Conservation (phyloP, 331 rosid genomes). For the Phaseolus coccineus region DNA sequence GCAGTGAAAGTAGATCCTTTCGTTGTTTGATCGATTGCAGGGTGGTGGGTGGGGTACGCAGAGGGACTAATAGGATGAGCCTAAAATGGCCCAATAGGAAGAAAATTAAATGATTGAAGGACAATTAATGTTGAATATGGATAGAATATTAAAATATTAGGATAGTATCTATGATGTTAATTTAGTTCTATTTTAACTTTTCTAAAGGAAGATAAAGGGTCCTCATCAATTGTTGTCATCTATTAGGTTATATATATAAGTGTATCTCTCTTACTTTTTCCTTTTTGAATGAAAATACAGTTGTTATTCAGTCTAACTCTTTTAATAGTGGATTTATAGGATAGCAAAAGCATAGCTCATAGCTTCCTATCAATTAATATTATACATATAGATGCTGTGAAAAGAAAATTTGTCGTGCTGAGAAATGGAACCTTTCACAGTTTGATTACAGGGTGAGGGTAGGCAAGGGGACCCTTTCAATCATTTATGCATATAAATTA, state of each 20-base stretch:
- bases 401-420: background rate
- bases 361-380: no score
- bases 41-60: background rate
- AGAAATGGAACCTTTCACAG: background rate
- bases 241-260: no score
- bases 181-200: background rate
- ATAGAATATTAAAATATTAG: no score
- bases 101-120: no score
- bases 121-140: no score
- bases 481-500: background rate
- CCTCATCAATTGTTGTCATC: background rate
- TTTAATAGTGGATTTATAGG: no score
- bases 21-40: background rate
- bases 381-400: background rate
- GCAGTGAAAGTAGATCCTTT: background rate
- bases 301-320: no score
- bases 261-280: no score
- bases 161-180: background rate
- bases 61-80: background rate
- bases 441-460: slow-evolving; percentile 1
- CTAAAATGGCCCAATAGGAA: no score
- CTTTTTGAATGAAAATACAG: no score
- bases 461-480: slow-evolving; percentile 6
- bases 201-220: background rate
- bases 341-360: no score